phyloP scores from a whole-genome alignment of 225 moss, liverwort and hornwort species.

The Anthoceros angustus region DNA sequence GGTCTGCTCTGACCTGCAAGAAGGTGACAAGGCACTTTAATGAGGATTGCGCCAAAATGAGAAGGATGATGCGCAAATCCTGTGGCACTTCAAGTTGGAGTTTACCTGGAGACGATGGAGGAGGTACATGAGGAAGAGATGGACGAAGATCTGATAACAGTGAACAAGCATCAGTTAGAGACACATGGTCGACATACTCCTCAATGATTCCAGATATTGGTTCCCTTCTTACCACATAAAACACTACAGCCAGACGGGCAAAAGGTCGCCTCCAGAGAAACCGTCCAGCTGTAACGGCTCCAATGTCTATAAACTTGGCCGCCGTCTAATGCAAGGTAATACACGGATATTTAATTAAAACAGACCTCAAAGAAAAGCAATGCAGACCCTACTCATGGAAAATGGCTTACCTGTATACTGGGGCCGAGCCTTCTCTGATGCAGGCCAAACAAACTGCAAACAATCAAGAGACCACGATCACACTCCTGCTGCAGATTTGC shows the following conservation, averaged over 20 bases:
- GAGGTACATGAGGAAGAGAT: conserved; percentile 10
- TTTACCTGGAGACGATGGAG: conserved; percentile 11
- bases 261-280: conserved; percentile 11
- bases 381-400: background rate
- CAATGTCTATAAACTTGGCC: conserved; percentile 11
- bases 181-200: background rate
- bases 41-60: background rate
- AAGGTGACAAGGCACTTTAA: background rate
- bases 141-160: conserved; percentile 7
- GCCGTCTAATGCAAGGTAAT: conserved; percentile 5
- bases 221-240: conserved; percentile 5
- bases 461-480: background rate
- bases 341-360: background rate
- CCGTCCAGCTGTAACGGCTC: conserved; percentile 10
- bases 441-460: conserved; percentile 6
- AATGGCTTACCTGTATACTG: conserved; percentile 1
- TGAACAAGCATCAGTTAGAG: background rate
- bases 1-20: background rate
- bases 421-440: conserved; percentile 11
- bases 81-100: background rate
- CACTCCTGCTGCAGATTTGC: background rate
- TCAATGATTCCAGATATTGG: background rate
- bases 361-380: background rate
- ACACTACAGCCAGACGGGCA: conserved; percentile 10
- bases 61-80: background rate